phyloP scores from a whole-genome alignment of 129 eudicot genomes.

The Flaveria linearis region DNA sequence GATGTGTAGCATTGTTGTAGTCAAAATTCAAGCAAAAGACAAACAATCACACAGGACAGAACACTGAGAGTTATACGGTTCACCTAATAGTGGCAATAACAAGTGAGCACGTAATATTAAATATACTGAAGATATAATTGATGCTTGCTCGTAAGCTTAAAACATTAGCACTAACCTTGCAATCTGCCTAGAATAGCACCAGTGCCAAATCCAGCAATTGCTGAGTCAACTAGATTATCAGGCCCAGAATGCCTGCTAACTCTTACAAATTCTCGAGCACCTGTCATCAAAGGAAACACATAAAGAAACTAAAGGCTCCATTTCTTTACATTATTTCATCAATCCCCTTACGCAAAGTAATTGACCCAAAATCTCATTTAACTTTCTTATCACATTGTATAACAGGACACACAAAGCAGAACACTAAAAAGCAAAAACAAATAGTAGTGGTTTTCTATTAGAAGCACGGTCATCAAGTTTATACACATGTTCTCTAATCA shows the following conservation, averaged over 20 bases:
- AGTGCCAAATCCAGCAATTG: slow-evolving; percentile 81
- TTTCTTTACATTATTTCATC: not conserved
- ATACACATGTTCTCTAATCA: not conserved
- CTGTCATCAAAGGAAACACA: slow-evolving; percentile 41
- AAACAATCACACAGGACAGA: not conserved
- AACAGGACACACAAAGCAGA: not conserved
- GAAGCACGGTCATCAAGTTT: not conserved
- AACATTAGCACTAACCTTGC: slow-evolving; percentile 60
- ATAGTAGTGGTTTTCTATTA: not conserved
- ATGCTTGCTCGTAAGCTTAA: not conserved
- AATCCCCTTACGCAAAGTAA: not conserved
- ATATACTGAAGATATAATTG: not conserved
- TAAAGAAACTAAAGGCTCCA: not conserved
- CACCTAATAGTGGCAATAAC: not conserved
- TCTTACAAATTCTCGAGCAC: slow-evolving; percentile 89
- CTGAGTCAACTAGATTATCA: slow-evolving; percentile 78
- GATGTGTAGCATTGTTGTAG: not conserved
- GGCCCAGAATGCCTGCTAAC: slow-evolving; percentile 62
- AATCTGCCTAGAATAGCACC: slow-evolving; percentile 97
- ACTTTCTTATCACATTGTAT: not conserved
- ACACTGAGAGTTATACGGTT: not conserved
- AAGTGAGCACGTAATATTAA: not conserved
- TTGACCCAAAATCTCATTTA: slow-evolving; percentile 9
- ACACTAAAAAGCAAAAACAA: not conserved
- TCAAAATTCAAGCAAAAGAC: not conserved